Percentiles rank a stretch among this genome's conserved stretches.
Conservation (phyloP, 371 early-diverging fungal species). For the Lichtheimia hyalospora region DNA sequence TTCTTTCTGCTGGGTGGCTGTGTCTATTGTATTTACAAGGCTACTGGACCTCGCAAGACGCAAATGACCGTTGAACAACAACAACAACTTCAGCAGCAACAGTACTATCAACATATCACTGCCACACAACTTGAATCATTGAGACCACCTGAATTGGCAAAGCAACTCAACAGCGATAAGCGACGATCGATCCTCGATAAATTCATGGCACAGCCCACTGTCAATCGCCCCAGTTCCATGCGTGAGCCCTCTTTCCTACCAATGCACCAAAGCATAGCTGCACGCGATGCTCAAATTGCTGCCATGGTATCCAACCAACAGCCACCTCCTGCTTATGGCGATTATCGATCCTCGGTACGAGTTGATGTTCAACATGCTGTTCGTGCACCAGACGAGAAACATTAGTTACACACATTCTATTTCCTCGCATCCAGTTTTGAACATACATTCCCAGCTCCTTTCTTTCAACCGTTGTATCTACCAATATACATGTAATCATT, state of each 20-base stretch:
- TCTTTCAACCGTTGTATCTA: no score
- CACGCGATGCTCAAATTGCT: constrained; percentile 12
- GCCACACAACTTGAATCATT: constrained; percentile 25
- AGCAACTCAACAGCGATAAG: constrained; percentile 16
- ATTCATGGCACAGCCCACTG: constrained; percentile 4
- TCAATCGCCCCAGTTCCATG: constrained; percentile 11
- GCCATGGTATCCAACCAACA: not conserved
- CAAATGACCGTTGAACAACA: constrained; percentile 7
- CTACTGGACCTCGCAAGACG: constrained; percentile 17
- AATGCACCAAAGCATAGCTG: constrained; percentile 14
- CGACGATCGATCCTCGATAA: constrained; percentile 18
- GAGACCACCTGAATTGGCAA: constrained; percentile 17
- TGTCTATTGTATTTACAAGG: constrained; percentile 16
- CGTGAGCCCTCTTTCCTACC: constrained; percentile 17
- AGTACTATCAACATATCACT: constrained; percentile 16
- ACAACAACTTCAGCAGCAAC: constrained; percentile 22
- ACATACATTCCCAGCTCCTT: no score
- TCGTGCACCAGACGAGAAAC: not conserved
- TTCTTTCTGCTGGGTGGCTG: constrained; percentile 19
- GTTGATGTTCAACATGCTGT: constrained; percentile 1
- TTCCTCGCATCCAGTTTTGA: no score
- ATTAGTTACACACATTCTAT: not conserved
- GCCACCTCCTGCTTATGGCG: constrained; percentile 21
- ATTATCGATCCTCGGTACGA: constrained; percentile 15
- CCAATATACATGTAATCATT: no score